Evolutionary conservation across 176 grass and related monocot species (phyloP), one percentile per base, ranked within the genome.

Genomic region (Phoenix dactylifera): DNA sequence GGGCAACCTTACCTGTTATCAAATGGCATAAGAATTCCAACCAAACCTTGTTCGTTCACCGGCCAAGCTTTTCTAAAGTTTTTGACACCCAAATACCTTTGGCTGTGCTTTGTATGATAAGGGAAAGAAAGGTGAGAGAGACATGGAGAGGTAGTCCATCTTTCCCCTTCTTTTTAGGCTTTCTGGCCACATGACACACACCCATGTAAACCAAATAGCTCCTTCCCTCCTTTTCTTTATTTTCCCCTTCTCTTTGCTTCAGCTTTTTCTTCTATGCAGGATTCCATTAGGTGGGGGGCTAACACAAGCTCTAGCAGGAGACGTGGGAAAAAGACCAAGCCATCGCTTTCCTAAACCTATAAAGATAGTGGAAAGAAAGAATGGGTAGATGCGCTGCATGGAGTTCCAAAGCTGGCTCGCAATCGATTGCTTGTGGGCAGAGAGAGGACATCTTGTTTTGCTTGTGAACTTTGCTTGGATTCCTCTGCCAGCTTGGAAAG

Each of bases 401-500:
- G 7, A 44, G 35, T 12, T 14, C 52, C 7, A 20, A 18, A 22
- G 52, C 18, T 55, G 52, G 18, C 19, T 55, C 19, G 52, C 52
- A 55, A 20, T 55, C 17, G 52, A 18, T 55, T 20, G 52, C 52
- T 22, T 55, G 52, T 10, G 52, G 52, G 19, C 52, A 20, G 52
- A 18, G 52, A 55, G 5, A 55, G 52, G 52, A 53, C 52, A 20
- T 55, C 18, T 55, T 22, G 18, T 55, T 55, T 20, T 55, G 19
- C 19, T 20, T 55, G 52, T 55, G 52, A 55, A 20, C 52, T 55
- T 55, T 55, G 52, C 10, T 9, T 55, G 52, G 52, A 55, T 55
- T 55, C 52, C 18, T 44, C 6, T 55, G 52, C 52, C 52, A 55
- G 52, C 52, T 55, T 55, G 52, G 52, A 55, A 55, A 55, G 52